Base-by-base conservation (phyloP, 2,329 filamentous ascomycete species). In the Diplodia seriata region DNA sequence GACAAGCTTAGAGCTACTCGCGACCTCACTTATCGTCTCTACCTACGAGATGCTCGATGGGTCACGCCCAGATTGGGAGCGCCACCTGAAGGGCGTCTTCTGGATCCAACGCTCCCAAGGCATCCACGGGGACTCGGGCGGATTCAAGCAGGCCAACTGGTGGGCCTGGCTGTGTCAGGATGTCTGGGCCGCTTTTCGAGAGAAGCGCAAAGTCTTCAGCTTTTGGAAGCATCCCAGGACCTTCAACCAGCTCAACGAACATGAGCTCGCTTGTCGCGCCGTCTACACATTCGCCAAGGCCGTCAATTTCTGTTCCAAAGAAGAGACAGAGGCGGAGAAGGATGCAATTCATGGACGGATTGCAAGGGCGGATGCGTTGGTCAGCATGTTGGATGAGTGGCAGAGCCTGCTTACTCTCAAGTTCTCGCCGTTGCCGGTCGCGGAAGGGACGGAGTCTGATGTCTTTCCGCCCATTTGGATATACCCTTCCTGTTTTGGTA, bases 141-240 rank as follows among this genome's bases (percentile, higher is more conserved):
- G 86, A 0, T 77, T 90, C 0, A 81, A 84, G 47, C 83, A 85
- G 69, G 85, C 86, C 0, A 85, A 86, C 0, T 90, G 87, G 88
- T 90, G 88, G 87, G 83, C 85, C 0, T 90, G 87, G 88, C 77
- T 90, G 2, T 80, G 86, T n/a, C 88, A 90, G 72, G 88, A 90
- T 72, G 82, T 87, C 0, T 90, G 87, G 87, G 87, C 86, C 1
- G 87, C 87, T 0, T 88, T 89, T 70, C 81, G 86, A 1, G 87
- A 89, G 72, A 81, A 81, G 31, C 79, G 88, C 4, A 80, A 83
- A 9, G 83, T 83, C 1, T 82, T 88, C 69, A 88, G 82, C 29
- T 87, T 88, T 55, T 89, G 86, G 85, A 81, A 80, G 51, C 86
- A 86, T 0, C 83, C 80, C 6, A 84, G 82, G 68, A 77, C 80